These are phyloP conservation scores for Prunus armeniaca DNA, from an alignment of 306 rosid species.

Conservation along the genomic window DNA sequence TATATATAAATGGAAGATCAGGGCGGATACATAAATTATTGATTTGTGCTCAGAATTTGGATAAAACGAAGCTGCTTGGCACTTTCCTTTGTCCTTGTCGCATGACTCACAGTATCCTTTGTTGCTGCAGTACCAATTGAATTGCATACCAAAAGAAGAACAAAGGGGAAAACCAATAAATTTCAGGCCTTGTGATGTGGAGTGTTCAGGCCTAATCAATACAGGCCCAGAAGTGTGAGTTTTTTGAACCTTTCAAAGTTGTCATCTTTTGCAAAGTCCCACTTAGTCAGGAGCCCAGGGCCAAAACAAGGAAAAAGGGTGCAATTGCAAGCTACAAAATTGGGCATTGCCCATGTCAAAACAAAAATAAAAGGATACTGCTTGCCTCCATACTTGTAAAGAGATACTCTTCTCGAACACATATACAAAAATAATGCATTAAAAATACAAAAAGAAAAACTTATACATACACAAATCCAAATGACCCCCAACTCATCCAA, in stretches of 20 bases:
- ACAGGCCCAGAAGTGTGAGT: neutral
- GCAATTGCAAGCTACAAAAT: no score
- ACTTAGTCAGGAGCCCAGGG: no score
- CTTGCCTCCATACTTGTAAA: fast-evolving
- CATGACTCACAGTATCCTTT: neutral
- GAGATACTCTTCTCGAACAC: no score
- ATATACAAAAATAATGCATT: no score
- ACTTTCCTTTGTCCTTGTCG: conserved; percentile 18
- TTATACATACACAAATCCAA: no score
- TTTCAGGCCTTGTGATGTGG: neutral
- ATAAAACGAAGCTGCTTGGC: conserved; percentile 14
- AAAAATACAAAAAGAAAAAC: no score
- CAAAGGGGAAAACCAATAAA: neutral
- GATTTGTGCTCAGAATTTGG: neutral
- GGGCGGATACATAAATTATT: neutral
- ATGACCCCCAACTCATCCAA: no score
- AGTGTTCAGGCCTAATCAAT: neutral
- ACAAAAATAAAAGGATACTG: no score
- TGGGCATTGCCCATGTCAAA: no score
- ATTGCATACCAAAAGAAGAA: neutral
- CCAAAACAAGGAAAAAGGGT: no score
- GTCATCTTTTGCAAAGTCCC: neutral
- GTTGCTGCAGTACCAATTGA: neutral
- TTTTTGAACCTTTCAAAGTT: no score
- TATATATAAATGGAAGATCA: neutral